Percentiles rank a stretch among this genome's conserved stretches.
These are phyloP conservation scores for Cokeromyces recurvatus DNA, from an alignment of 371 early-diverging fungal species.

Conservation along the genomic window DNA sequence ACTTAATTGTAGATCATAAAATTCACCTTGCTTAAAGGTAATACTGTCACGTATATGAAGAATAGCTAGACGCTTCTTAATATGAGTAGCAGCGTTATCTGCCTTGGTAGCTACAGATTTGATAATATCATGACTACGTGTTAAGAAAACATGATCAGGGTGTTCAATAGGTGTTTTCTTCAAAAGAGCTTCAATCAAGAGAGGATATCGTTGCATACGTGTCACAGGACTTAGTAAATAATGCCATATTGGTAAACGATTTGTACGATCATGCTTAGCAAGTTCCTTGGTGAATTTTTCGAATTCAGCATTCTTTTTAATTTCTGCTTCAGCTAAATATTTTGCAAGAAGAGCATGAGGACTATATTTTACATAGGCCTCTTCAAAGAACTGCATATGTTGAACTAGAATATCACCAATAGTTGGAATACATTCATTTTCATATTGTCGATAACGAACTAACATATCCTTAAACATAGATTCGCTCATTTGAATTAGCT, in stretches of 20 bases:
- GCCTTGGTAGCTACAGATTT: conserved; percentile 30
- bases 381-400: conserved; percentile 67
- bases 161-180: conserved; percentile 83
- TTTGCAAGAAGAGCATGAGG: conserved; percentile 83
- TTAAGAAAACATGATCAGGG: conserved; percentile 72
- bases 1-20: conserved; percentile 65
- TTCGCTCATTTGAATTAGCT: conserved; percentile 69
- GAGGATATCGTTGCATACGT: conserved; percentile 86
- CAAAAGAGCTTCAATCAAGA: conserved; percentile 79
- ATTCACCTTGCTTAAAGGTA: conserved; percentile 44
- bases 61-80: conserved; percentile 31
- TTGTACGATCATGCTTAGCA: conserved; percentile 56
- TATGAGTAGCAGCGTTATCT: conserved; percentile 24
- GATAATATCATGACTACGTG: conserved; percentile 67
- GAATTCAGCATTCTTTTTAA: conserved; percentile 61
- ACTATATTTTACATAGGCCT: conserved; percentile 85
- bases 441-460: conserved; percentile 60
- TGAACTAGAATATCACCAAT: conserved; percentile 85
- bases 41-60: conserved; percentile 38
- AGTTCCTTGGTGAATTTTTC: conserved; percentile 66
- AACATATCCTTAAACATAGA: conserved; percentile 67
- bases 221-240: conserved; percentile 68
- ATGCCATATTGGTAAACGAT: conserved; percentile 61
- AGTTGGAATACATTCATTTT: conserved; percentile 61
- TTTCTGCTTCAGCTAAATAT: conserved; percentile 73